Conservation (phyloP, 176 grass and related monocot species). For the Ensete ventricosum region DNA sequence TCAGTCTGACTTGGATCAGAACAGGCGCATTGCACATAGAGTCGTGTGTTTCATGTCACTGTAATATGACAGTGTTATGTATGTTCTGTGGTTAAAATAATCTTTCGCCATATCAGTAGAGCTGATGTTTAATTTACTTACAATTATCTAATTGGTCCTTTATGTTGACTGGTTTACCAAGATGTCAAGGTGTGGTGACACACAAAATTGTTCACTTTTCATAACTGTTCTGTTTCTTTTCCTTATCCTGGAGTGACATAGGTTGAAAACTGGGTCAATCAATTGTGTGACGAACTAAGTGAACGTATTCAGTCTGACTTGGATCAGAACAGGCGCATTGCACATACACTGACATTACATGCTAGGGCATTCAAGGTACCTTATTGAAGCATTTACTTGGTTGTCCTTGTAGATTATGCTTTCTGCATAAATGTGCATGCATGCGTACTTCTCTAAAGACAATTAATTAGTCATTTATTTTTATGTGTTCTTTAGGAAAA, state of each 20-base stretch:
- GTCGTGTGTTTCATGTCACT: no score
- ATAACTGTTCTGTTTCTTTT: neutral
- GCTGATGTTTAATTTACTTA: no score
- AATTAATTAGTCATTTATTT: constrained; percentile 1
- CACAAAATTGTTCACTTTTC: neutral
- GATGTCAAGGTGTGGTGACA: neutral
- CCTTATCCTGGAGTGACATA: constrained; percentile 4
- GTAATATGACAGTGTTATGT: neutral
- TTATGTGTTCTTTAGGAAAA: constrained; percentile 32
- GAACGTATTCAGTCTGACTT: constrained; percentile 84
- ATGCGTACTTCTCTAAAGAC: neutral
- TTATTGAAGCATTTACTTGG: neutral
- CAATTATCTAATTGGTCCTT: no score
- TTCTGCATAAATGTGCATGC: constrained; percentile 6
- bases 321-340: constrained; percentile 73
- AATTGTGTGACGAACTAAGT: constrained; percentile 85
- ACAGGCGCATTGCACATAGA: no score
- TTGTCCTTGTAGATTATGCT: constrained; percentile 3
- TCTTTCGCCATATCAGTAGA: neutral
- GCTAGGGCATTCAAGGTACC: constrained; percentile 75
- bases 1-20: no score
- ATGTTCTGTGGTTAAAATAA: neutral
- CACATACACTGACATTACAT: constrained; percentile 69
- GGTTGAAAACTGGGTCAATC: constrained; percentile 76
- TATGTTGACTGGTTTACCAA: neutral